Percentiles rank a stretch among this genome's conserved stretches.
These are phyloP conservation scores for Entamoeba invadens DNA, from an alignment of 208 protist genomes.

Conservation along the genomic window DNA sequence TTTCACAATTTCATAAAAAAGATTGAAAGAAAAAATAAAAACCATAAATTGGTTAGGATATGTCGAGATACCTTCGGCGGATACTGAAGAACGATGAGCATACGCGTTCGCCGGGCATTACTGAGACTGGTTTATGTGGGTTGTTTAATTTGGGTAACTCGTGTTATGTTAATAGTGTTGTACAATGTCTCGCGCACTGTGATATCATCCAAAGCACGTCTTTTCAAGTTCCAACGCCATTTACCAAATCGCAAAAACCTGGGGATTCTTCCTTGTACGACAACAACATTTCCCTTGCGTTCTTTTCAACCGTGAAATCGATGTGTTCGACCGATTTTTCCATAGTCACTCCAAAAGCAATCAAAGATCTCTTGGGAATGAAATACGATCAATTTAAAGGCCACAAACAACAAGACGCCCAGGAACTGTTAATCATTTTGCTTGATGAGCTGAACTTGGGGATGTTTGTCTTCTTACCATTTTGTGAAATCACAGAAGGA, in stretches of 20 bases:
- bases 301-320: background rate
- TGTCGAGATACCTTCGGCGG: background rate
- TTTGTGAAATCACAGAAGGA: too few species aligned
- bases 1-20: too few species aligned
- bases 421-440: background rate
- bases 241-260: background rate
- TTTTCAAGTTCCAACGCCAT: background rate
- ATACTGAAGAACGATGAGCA: background rate
- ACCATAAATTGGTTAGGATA: too few species aligned
- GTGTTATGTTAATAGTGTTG: background rate
- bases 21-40: too few species aligned
- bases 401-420: background rate
- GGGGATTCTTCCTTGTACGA: background rate
- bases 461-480: too few species aligned
- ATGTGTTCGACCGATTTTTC: background rate
- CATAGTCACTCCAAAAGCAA: background rate
- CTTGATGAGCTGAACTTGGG: background rate
- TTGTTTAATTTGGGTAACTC: background rate
- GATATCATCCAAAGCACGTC: background rate
- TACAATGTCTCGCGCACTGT: background rate
- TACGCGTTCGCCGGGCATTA: background rate
- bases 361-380: background rate
- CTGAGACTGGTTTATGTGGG: background rate
- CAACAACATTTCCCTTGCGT: background rate
- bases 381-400: background rate